Base-by-base conservation (phyloP, 1,284 basidiomycete species). In the Leccinum fallax region DNA sequence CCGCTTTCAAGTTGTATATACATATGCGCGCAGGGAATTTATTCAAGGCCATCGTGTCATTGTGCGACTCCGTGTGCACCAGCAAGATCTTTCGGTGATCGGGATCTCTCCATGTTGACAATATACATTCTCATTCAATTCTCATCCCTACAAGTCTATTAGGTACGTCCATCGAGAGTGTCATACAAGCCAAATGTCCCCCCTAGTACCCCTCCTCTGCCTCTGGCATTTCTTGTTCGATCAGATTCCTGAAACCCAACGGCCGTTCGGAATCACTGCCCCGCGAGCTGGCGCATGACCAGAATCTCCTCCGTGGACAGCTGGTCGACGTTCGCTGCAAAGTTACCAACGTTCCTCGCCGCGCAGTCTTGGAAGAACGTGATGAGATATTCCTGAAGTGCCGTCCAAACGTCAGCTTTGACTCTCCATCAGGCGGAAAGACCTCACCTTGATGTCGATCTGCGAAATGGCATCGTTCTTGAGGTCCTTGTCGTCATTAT, bases 381-480 rank as follows among this genome's bases (percentile, higher is more conserved):
- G 10, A 87, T 65, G 28, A 94, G 76, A 70, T 93, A 87, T 3
- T 80, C 81, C 92, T 94, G 64, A 38, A 43, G 48, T 11, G n/a
- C 40, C 7, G 26, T 59, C 40, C 46, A 48, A 24, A 13, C 28
- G 28, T 53, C 28, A 30, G 28, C 28, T 24, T 49, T 24, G 48
- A 26, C 48, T 49, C 24, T 49, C 15, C 0, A 26, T 26, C 48
- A 16, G 24, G 21, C 7, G 0, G 7, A 15, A 49, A 0, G n/a
- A 0, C 1, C 86, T 66, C 63, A 94, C 94, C 78, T 88, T 87
- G 79, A 97, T 87, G 69, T 98, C 93, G 74, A 98, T 90, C 68
- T 89, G 88, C 46, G 92, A 94, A 59, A 97, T 83, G 1, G 93
- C 89, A 76, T 98, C 96, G 55, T 85, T 86, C 76, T 86, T 88